Percentiles rank a stretch among this genome's conserved stretches.
Conservation (phyloP, 768 basidiomycete genomes). For the Filobasidium floriforme region DNA sequence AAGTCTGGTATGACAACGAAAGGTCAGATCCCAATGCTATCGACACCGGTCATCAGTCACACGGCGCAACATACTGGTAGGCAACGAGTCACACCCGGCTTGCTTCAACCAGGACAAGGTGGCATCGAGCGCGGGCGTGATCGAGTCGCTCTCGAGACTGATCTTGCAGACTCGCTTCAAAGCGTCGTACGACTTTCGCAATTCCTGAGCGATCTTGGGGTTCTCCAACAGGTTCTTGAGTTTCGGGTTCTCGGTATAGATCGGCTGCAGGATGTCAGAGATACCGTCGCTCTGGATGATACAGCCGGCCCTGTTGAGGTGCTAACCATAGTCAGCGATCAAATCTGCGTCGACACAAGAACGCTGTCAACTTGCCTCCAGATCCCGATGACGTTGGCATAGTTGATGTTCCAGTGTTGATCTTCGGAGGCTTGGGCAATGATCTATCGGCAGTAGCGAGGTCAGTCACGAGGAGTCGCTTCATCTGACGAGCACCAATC, state of each 20-base stretch:
- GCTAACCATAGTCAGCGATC: slow-evolving; percentile 34
- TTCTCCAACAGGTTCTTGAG: slow-evolving; percentile 32
- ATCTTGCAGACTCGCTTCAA: slow-evolving; percentile 33
- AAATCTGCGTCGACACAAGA: slow-evolving; percentile 23
- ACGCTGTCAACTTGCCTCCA: background rate
- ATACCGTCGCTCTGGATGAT: slow-evolving; percentile 38
- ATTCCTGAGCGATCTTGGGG: slow-evolving; percentile 36
- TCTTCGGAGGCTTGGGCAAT: slow-evolving; percentile 38
- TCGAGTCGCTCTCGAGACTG: slow-evolving; percentile 38
- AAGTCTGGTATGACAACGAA: slow-evolving; percentile 21
- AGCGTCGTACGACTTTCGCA: slow-evolving; percentile 32
- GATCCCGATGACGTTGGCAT: background rate
- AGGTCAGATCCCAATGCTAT: slow-evolving; percentile 11
- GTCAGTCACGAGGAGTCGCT: background rate
- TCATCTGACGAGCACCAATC: background rate
- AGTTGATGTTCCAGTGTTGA: slow-evolving; percentile 23
- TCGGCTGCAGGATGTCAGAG: slow-evolving; percentile 35
- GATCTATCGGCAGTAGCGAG: slow-evolving; percentile 24
- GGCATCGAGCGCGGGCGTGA: slow-evolving; percentile 36
- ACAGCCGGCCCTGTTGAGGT: slow-evolving; percentile 33
- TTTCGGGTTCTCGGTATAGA: slow-evolving; percentile 28
- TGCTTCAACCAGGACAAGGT: slow-evolving; percentile 39
- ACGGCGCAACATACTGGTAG: slow-evolving; percentile 29
- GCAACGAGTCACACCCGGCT: slow-evolving; percentile 29
- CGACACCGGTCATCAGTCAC: too few species aligned